Conservation (phyloP, 2,329 filamentous ascomycete species). For the Rachicladosporium sp. region DNA sequence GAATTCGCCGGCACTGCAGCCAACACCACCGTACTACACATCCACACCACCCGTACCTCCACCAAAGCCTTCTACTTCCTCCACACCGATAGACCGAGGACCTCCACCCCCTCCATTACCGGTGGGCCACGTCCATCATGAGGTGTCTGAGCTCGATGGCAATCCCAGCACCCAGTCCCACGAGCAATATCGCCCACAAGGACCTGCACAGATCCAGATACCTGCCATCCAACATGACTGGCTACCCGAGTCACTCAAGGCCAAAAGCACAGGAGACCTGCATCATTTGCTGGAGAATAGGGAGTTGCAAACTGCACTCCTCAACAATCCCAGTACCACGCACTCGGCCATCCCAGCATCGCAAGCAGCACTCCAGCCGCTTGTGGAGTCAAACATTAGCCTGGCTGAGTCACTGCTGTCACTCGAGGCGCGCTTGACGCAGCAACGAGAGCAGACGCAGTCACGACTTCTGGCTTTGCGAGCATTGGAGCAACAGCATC, state of each 20-base stretch:
- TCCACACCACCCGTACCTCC: constrained; percentile 38
- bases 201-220: constrained; percentile 9
- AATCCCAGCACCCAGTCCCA: constrained; percentile 9
- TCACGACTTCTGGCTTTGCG: constrained; percentile 72
- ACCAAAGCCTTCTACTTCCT: constrained; percentile 31
- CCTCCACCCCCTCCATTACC: constrained; percentile 35
- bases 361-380: constrained; percentile 49
- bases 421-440: constrained; percentile 46
- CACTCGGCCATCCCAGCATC: constrained; percentile 62
- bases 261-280: constrained; percentile 76
- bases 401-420: constrained; percentile 52
- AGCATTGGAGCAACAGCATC: constrained; percentile 84
- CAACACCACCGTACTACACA: constrained; percentile 24
- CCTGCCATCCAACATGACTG: constrained; percentile 47
- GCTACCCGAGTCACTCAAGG: constrained; percentile 63
- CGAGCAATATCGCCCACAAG: constrained; percentile 15
- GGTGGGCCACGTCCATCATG: constrained; percentile 19
- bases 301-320: constrained; percentile 59
- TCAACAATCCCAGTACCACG: constrained; percentile 50
- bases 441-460: constrained; percentile 59
- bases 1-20: constrained; percentile 8
- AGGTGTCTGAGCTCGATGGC: constrained; percentile 17
- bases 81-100: constrained; percentile 29
- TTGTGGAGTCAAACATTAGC: constrained; percentile 58
- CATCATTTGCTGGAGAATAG: constrained; percentile 54